phyloP scores from a whole-genome alignment of 805 yeast species.

The Saturnispora bothae region DNA sequence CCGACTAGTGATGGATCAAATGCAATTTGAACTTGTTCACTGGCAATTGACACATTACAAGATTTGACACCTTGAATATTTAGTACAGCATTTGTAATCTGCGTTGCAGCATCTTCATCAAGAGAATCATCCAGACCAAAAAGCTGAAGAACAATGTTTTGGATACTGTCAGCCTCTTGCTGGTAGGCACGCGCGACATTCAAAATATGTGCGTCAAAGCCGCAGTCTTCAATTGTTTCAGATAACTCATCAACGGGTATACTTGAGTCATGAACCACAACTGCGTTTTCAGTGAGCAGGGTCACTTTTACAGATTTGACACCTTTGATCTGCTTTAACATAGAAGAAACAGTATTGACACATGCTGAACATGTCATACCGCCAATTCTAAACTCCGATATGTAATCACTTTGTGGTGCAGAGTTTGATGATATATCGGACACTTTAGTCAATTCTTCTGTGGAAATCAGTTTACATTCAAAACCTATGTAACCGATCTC shows the following conservation, averaged over 20 bases:
- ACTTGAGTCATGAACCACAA: conserved; percentile 35
- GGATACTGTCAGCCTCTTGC: background rate
- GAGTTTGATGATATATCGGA: background rate
- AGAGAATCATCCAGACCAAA: conserved; percentile 55
- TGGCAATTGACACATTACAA: conserved; percentile 40
- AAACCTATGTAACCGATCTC: conserved; percentile 72
- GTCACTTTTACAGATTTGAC: conserved; percentile 42
- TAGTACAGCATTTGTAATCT: conserved; percentile 30
- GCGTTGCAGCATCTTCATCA: conserved; percentile 41
- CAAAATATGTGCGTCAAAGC: conserved; percentile 37
- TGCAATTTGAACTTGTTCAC: conserved; percentile 42
- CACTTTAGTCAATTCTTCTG: background rate
- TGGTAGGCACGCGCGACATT: conserved; percentile 22
- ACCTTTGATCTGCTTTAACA: conserved; percentile 30
- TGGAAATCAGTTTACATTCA: conserved; percentile 23
- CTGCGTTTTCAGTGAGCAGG: conserved; percentile 60
- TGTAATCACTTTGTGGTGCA: background rate
- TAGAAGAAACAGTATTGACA: conserved; percentile 41
- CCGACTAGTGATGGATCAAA: conserved; percentile 48
- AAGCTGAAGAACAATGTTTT: conserved; percentile 21
- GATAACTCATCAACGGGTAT: conserved; percentile 26
- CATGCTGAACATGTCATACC: conserved; percentile 72
- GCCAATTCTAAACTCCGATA: conserved; percentile 33
- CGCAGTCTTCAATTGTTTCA: conserved; percentile 36
- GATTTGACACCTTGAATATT: conserved; percentile 33